Conservation (phyloP, 176 grass and related monocot species). For the Eleusine indica region DNA sequence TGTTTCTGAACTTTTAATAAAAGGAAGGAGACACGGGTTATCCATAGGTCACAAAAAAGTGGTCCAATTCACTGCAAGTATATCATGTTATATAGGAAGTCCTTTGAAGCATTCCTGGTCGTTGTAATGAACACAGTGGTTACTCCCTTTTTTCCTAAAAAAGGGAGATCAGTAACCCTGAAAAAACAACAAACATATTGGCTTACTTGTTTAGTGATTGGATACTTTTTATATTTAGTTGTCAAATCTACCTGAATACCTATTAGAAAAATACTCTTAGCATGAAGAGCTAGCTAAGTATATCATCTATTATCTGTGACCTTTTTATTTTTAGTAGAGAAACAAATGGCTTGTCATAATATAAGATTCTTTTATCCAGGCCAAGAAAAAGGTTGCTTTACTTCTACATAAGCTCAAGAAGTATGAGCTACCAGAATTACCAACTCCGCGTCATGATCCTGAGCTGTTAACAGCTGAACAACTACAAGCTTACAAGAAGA, state of each 20-base stretch:
- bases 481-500: slow-evolving; percentile 97
- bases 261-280: slow-evolving; percentile 1
- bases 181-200: not conserved
- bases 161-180: not conserved
- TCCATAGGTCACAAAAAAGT: no score
- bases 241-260: not conserved
- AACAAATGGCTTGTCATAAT: not conserved
- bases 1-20: no score
- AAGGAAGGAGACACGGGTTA: no score
- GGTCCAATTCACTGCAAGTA: not conserved
- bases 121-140: not conserved
- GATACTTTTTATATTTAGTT: not conserved
- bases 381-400: slow-evolving; percentile 94
- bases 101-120: not conserved
- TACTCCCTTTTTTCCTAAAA: not conserved
- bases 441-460: slow-evolving; percentile 87
- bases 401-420: slow-evolving; percentile 98
- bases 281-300: not conserved
- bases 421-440: slow-evolving; percentile 89
- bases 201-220: not conserved
- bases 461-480: slow-evolving; percentile 84
- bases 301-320: not conserved
- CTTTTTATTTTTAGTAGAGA: slow-evolving; percentile 21
- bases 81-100: slow-evolving; percentile 2
- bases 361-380: slow-evolving; percentile 49